These are phyloP conservation scores for Pseudohyphozyma bogoriensis DNA, from an alignment of 768 basidiomycete genomes.

Conservation along the genomic window DNA sequence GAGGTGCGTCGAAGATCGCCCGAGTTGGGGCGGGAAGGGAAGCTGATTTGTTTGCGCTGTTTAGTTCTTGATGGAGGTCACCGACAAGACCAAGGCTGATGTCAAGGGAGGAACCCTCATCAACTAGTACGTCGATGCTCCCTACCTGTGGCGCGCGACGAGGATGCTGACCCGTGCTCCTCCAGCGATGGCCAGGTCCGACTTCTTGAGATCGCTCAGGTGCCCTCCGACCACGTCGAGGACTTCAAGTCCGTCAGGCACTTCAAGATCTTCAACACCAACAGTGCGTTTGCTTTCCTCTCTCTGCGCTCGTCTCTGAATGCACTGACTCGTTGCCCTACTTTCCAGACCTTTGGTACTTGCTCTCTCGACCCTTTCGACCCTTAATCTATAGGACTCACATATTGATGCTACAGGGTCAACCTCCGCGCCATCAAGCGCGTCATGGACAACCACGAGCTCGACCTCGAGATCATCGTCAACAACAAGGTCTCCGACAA, in stretches of 20 bases:
- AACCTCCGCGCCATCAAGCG: slow-evolving; percentile 65
- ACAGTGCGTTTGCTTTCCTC: slow-evolving; percentile 66
- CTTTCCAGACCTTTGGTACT: slow-evolving; percentile 32
- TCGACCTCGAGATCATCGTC: slow-evolving; percentile 92
- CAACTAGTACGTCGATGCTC: too few species aligned
- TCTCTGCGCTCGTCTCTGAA: slow-evolving; percentile 45
- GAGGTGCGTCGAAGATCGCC: slow-evolving; percentile 48
- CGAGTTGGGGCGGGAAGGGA: neutral
- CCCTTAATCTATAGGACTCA: too few species aligned
- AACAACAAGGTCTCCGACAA: slow-evolving; percentile 81
- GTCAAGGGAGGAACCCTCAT: slow-evolving; percentile 48
- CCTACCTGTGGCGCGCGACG: slow-evolving; percentile 39
- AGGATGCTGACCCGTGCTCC: slow-evolving; percentile 77
- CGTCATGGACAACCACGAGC: slow-evolving; percentile 69
- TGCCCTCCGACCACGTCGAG: slow-evolving; percentile 82
- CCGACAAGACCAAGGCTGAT: slow-evolving; percentile 92
- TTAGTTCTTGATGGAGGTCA: slow-evolving; percentile 49
- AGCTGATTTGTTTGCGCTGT: neutral
- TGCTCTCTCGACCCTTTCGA: too few species aligned
- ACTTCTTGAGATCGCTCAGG: slow-evolving; percentile 87
- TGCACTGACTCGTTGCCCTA: neutral
- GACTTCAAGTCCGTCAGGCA: slow-evolving; percentile 83
- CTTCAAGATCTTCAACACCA: slow-evolving; percentile 85
- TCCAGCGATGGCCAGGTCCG: slow-evolving; percentile 80
- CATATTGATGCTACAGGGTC: too few species aligned